Evolutionary conservation across 163 green algal genomes (phyloP), one percentile per base, ranked within the genome.

Genomic region (Chlamydomonas reinhardtii): DNA sequence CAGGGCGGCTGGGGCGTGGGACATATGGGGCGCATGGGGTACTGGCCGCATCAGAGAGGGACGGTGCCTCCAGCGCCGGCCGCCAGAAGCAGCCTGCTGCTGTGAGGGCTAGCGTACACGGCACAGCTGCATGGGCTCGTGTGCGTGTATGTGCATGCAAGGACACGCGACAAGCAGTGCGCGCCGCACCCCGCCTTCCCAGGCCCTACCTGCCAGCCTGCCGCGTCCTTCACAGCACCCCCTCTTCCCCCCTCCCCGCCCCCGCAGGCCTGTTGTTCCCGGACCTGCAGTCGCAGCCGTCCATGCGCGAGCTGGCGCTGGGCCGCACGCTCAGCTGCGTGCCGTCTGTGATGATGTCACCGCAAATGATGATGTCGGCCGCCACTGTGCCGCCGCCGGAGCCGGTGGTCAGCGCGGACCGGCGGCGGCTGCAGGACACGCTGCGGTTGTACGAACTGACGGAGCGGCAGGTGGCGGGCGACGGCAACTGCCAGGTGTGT

Each of bases 361-460:
- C 29, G 20, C 31, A 8, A 54, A 31, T 73, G 65, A 31, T 73
- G 65, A 16, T 79, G 20, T 24, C 11, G 32, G 12, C 8, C 37
- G 35, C 80, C 56, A 12, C 69, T 56, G 15, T 35, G 34, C 31
- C 71, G n/a, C 73, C 62, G 16, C 9, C 39, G 22, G 73, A 88
- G 64, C 82, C 82, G 2, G 73, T 64, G 11, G 73, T 88, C 17
- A 75, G 65, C 17, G 82, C 65, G 17, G 85, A 90, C 62, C 61
- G 85, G 3, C 66, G 62, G 70, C 85, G 85, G 31, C 66, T 90
- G 71, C 32, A 74, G 27, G 20, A 16, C 31, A 84, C 76, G 0
- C 43, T 90, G 54, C 15, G 39, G 61, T 52, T 82, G 71, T 90
- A 86, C 59, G 76, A 86, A 2, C 85, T 90, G 76, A 29, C 82